Percentiles rank a stretch among this genome's conserved stretches.
phyloP scores from a whole-genome alignment of 495 filamentous ascomycete genomes.

The Aspergillus sclerotioniger region DNA sequence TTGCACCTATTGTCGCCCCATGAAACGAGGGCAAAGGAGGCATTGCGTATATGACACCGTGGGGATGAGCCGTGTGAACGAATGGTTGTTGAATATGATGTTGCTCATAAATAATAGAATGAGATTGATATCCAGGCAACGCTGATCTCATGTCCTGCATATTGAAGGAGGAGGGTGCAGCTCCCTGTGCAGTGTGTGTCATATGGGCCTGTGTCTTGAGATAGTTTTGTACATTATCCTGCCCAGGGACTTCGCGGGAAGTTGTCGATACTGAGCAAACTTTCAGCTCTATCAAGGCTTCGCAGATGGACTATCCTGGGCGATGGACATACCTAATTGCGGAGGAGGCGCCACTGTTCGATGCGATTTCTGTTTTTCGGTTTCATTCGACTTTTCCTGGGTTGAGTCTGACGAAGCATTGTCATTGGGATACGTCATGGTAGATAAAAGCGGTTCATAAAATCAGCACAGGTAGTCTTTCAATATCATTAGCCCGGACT shows the following conservation, averaged over 20 bases:
- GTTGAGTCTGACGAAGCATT: constrained; percentile 31
- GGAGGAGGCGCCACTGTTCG: constrained; percentile 12
- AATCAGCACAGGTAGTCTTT: neutral
- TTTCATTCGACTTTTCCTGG: constrained; percentile 20
- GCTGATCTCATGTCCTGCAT: constrained; percentile 47
- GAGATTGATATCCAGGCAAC: constrained; percentile 40
- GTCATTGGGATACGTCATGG: constrained; percentile 31
- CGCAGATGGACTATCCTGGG: neutral
- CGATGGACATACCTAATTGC: constrained; percentile 28
- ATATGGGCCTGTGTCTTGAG: constrained; percentile 22
- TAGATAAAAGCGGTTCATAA: neutral
- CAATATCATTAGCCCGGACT: neutral
- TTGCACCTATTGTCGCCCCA: constrained; percentile 19
- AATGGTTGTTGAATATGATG: constrained; percentile 26
- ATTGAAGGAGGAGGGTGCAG: constrained; percentile 33
- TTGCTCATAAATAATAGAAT: constrained; percentile 31
- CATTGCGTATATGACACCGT: constrained; percentile 37
- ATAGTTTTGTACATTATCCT: constrained; percentile 24
- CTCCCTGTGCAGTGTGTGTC: constrained; percentile 27
- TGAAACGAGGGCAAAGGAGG: constrained; percentile 36
- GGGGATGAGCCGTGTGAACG: constrained; percentile 5
- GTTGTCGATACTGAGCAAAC: constrained; percentile 16
- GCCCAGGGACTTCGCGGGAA: constrained; percentile 19
- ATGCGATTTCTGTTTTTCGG: constrained; percentile 14
- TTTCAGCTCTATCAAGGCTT: neutral